Evolutionary conservation across 1,284 basidiomycete genomes (phyloP).

Genomic region (Schizopora paradoxa): DNA sequence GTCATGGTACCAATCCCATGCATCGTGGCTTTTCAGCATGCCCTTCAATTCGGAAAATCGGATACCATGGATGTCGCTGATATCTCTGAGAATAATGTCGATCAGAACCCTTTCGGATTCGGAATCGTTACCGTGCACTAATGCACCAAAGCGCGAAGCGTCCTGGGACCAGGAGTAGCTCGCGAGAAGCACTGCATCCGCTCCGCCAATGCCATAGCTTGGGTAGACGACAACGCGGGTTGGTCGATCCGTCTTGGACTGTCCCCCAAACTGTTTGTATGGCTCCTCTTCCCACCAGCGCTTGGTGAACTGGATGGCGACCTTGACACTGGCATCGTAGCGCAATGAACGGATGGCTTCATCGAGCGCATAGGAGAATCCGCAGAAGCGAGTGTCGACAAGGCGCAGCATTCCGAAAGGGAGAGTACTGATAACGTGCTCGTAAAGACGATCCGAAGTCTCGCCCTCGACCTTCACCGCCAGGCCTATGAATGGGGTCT

Average conservation of each 20-base stretch:
- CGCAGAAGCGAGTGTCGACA: slow-evolving; percentile 6
- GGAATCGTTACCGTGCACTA: not conserved
- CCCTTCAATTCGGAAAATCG: not conserved
- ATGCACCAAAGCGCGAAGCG: slow-evolving; percentile 5
- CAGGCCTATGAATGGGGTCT: no score
- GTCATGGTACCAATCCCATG: slow-evolving; percentile 13
- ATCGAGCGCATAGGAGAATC: slow-evolving; percentile 1
- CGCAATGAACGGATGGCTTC: slow-evolving; percentile 4
- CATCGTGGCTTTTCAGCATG: not conserved
- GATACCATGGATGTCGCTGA: slow-evolving; percentile 6
- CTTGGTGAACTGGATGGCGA: slow-evolving; percentile 11
- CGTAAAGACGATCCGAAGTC: not conserved
- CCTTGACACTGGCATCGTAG: slow-evolving; percentile 10
- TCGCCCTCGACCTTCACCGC: not conserved
- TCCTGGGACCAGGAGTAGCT: slow-evolving; percentile 16
- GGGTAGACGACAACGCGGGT: slow-evolving; percentile 13
- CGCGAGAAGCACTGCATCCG: slow-evolving; percentile 4
- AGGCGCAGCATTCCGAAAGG: slow-evolving; percentile 14
- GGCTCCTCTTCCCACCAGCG: slow-evolving; percentile 4
- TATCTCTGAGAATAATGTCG: slow-evolving; percentile 1
- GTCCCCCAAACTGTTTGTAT: not conserved
- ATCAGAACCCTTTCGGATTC: not conserved
- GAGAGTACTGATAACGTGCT: slow-evolving; percentile 17
- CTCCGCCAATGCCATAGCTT: slow-evolving; percentile 1
- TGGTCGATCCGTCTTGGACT: slow-evolving; percentile 5